Evolutionary conservation across 2,329 filamentous ascomycete genomes (phyloP).

Genomic region (Trematosphaeria pertusa): DNA sequence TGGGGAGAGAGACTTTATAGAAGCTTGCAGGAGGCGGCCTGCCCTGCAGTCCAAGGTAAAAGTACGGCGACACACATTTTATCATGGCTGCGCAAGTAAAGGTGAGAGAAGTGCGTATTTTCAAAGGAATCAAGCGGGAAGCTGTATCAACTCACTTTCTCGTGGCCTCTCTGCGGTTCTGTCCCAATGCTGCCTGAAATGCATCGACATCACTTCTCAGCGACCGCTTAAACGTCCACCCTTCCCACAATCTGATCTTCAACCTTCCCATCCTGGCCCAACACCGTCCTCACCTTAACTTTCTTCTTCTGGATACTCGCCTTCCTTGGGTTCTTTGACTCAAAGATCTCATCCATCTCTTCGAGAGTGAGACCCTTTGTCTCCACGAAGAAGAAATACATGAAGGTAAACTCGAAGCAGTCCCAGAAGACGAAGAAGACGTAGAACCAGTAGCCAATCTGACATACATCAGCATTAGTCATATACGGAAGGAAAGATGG

Average conservation of each 20-base stretch:
- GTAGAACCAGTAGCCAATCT: constrained; percentile 36
- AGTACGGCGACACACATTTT: too few relatives aligned
- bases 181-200: too few relatives aligned
- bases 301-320: constrained; percentile 28
- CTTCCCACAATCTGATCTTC: constrained; percentile 42
- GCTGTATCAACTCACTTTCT: too few relatives aligned
- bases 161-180: too few relatives aligned
- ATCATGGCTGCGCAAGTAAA: too few relatives aligned
- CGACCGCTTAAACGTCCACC: constrained; percentile 9
- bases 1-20: too few relatives aligned
- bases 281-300: constrained; percentile 23
- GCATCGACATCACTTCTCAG: not conserved
- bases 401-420: constrained; percentile 30
- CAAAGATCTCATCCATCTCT: constrained; percentile 32
- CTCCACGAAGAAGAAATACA: constrained; percentile 35
- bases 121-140: too few relatives aligned
- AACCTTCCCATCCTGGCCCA: constrained; percentile 20
- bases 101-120: too few relatives aligned
- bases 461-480: constrained; percentile 3
- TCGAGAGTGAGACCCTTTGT: constrained; percentile 33
- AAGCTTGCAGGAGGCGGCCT: too few relatives aligned
- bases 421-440: constrained; percentile 34
- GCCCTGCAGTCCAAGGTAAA: too few relatives aligned
- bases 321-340: constrained; percentile 32
- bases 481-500: not conserved